Evolutionary conservation across 2,329 filamentous ascomycete genomes (phyloP).

Genomic region (Cladorrhinum sp.): DNA sequence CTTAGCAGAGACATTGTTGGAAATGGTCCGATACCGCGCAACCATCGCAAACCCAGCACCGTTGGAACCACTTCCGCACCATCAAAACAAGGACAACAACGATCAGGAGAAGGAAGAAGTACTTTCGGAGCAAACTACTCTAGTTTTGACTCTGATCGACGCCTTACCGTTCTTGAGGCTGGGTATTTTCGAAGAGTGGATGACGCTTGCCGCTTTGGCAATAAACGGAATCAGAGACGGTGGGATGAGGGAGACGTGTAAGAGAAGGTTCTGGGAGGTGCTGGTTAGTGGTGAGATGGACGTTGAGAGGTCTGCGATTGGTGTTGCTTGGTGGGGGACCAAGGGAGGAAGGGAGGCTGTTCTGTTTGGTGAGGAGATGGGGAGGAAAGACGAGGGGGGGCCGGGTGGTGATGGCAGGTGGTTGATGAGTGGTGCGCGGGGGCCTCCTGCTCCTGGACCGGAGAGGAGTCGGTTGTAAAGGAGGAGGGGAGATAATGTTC

Average conservation of each 20-base stretch:
- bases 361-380: constrained; percentile 32
- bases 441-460: not conserved
- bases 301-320: constrained; percentile 73
- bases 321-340: constrained; percentile 81
- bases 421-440: constrained; percentile 54
- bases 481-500: not conserved
- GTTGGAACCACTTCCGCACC: constrained; percentile 37
- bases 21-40: constrained; percentile 69
- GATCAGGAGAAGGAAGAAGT: constrained; percentile 30
- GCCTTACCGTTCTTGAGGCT: constrained; percentile 71
- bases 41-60: constrained; percentile 47
- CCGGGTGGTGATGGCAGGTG: too few relatives aligned
- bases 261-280: constrained; percentile 74
- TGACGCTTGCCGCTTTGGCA: constrained; percentile 66
- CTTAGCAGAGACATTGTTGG: constrained; percentile 75
- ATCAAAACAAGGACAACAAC: constrained; percentile 31
- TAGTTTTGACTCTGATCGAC: constrained; percentile 76
- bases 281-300: constrained; percentile 83
- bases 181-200: constrained; percentile 73
- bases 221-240: constrained; percentile 63
- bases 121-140: constrained; percentile 74
- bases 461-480: not conserved
- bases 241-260: constrained; percentile 60
- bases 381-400: constrained; percentile 6
- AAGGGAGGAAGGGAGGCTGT: constrained; percentile 53